A percentile compares a stretch with the other conserved stretches of the same genome.
Conservation (phyloP, 768 basidiomycete species). For the Tricholoma terreum region DNA sequence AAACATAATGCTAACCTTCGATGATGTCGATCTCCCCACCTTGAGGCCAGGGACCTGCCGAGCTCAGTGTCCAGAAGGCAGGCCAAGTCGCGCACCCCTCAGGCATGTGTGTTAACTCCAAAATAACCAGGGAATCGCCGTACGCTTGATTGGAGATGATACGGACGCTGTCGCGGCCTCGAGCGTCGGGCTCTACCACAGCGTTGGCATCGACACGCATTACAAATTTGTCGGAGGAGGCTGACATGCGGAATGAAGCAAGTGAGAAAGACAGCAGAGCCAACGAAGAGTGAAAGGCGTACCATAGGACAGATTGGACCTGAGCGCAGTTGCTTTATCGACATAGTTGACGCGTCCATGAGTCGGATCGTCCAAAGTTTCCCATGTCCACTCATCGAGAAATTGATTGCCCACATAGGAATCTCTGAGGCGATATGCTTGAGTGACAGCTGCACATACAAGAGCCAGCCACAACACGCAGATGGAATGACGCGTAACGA, state of each 20-base stretch:
- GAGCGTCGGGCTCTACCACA: slow-evolving; percentile 31
- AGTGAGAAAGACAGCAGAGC: background rate
- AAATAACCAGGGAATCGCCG: slow-evolving; percentile 43
- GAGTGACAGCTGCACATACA: background rate
- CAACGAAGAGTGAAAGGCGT: slow-evolving; percentile 6
- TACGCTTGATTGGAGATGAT: slow-evolving; percentile 46
- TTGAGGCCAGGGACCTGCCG: slow-evolving; percentile 51
- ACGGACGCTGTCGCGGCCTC: slow-evolving; percentile 58
- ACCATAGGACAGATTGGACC: slow-evolving; percentile 47
- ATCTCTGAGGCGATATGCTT: slow-evolving; percentile 10
- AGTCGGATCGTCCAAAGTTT: slow-evolving; percentile 55
- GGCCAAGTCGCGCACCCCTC: slow-evolving; percentile 61
- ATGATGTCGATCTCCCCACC: slow-evolving; percentile 65
- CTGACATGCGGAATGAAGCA: slow-evolving; percentile 19
- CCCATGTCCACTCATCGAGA: slow-evolving; percentile 45
- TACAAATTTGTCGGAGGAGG: slow-evolving; percentile 41
- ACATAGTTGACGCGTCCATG: slow-evolving; percentile 65
- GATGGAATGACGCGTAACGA: background rate
- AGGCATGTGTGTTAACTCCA: slow-evolving; percentile 61
- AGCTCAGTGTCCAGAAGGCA: slow-evolving; percentile 58
- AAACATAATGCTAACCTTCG: slow-evolving; percentile 37
- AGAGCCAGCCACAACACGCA: slow-evolving; percentile 4
- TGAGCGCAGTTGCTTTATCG: slow-evolving; percentile 38
- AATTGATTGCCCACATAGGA: slow-evolving; percentile 31
- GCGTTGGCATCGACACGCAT: slow-evolving; percentile 53